phyloP scores from a whole-genome alignment of 352 stramenopile species.

The Saprolegnia diclina region DNA sequence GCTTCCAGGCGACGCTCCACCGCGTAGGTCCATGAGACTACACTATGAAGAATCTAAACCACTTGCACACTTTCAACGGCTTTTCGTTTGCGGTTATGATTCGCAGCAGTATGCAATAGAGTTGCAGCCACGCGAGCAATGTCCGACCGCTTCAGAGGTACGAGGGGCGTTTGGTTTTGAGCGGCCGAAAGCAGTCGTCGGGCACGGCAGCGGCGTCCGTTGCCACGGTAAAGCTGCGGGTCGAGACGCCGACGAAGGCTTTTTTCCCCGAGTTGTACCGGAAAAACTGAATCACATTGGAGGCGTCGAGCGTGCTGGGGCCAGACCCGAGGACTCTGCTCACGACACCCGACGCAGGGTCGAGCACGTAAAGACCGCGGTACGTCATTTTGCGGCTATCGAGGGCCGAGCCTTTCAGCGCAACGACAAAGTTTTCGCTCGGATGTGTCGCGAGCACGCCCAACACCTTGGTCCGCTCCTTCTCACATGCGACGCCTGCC shows the following conservation, averaged over 20 bases:
- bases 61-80: too few relatives aligned
- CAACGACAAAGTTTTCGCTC: conserved; percentile 66
- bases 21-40: too few relatives aligned
- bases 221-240: conserved; percentile 61
- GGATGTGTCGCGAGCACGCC: conserved; percentile 39
- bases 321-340: conserved; percentile 26
- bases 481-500: conserved; percentile 53
- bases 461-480: conserved; percentile 44
- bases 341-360: conserved; percentile 38
- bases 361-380: conserved; percentile 60
- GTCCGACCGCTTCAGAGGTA: too few relatives aligned
- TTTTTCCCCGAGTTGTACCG: conserved; percentile 84
- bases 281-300: conserved; percentile 64
- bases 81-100: too few relatives aligned
- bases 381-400: conserved; percentile 58
- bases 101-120: too few relatives aligned
- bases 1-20: not conserved
- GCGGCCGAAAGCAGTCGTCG: conserved; percentile 32
- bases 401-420: conserved; percentile 50
- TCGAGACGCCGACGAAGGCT: conserved; percentile 57
- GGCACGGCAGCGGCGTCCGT: conserved; percentile 64
- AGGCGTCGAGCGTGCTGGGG: conserved; percentile 32
- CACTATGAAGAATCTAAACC: too few relatives aligned
- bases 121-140: too few relatives aligned
- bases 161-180: not conserved